Evolutionary conservation across 2,329 filamentous ascomycete genomes (phyloP).

Genomic region (Colletotrichum agaves): DNA sequence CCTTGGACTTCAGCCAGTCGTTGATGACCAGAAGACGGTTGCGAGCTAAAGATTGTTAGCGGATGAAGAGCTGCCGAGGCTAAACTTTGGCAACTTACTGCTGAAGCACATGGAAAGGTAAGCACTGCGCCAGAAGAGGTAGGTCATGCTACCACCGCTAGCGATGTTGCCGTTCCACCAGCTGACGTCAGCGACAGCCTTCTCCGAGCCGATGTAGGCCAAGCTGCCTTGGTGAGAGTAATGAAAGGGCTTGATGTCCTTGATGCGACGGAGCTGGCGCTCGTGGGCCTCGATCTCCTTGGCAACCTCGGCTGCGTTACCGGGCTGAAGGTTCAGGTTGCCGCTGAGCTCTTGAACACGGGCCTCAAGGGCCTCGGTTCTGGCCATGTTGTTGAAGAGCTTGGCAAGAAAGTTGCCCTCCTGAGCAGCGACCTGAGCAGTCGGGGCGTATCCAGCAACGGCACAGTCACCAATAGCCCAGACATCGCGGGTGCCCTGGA

Average conservation of each 20-base stretch:
- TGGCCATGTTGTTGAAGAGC: slow-evolving; percentile 99
- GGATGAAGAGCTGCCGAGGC: background rate
- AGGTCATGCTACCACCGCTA: slow-evolving; percentile 91
- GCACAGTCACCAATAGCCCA: slow-evolving; percentile 99
- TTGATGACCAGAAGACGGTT: slow-evolving; percentile 93
- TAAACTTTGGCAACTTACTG: slow-evolving; percentile 71
- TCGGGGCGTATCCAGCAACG: slow-evolving; percentile 96
- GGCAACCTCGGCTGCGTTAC: slow-evolving; percentile 74
- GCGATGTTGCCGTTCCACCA: slow-evolving; percentile 98
- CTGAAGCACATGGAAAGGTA: slow-evolving; percentile 99
- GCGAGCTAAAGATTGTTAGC: slow-evolving; percentile 68
- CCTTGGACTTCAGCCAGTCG: slow-evolving; percentile 97
- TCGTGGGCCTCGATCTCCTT: slow-evolving; percentile 86
- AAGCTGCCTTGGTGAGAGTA: slow-evolving; percentile 98
- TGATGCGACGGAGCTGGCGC: slow-evolving; percentile 87
- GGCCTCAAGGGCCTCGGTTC: slow-evolving; percentile 83
- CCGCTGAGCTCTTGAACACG: slow-evolving; percentile 77
- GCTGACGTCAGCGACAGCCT: slow-evolving; percentile 95
- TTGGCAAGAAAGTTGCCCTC: slow-evolving; percentile 95
- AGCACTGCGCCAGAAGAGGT: slow-evolving; percentile 97
- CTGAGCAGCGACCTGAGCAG: slow-evolving; percentile 94
- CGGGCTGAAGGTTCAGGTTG: slow-evolving; percentile 68
- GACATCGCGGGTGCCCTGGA: slow-evolving; percentile 95
- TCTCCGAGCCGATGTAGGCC: slow-evolving; percentile 98
- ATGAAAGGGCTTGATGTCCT: slow-evolving; percentile 96